Evolutionary conservation across 768 basidiomycete species (phyloP), one percentile per base, ranked within the genome.

Genomic region (Strobilomyces dryophilus): DNA sequence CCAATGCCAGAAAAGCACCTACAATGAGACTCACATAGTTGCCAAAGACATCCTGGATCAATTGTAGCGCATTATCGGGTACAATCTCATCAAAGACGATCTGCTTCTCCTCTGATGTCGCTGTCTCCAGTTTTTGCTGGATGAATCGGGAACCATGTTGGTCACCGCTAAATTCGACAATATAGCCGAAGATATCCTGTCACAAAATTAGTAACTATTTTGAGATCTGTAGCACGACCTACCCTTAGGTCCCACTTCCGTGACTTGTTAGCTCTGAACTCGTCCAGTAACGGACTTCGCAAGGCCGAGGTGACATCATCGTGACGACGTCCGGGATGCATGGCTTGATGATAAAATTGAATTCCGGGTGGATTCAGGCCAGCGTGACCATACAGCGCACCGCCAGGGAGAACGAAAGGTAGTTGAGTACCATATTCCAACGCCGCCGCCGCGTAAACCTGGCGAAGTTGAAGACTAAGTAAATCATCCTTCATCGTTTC

Each of bases 101-200:
- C 59, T 89, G 82, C 66, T 83, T 86, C 62, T 93, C 92, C 54
- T 92, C 91, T 36, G 77, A 76, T n/a, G 81, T 77, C 6, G 92
- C 87, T 2, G 72, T 74, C 66, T 89, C 85, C 39, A 98, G 76
- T 64, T 88, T 87, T 61, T 89, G 84, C 67, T 98, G 95, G 55
- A 99, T 94, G 70, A 98, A 93, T 9, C 95, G 84, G n/a, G 94
- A 97, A n/a, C 94, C 95, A 57, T 95, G 89, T 66, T 97, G 95
- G 70, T 98, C 95, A 14, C 83, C 82, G 53, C 90, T 87, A 67
- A 99, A 99, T 69, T 98, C 95, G 37, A 90, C 85, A 50, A 95
- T 70, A 66, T 89, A 81, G 8, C 91, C 91, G 42, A 79, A 77
- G 57, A 99, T 85, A 62, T 95, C 92, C 95, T 98, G 11, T 18